phyloP scores from a whole-genome alignment of 768 basidiomycete species.

The Suillus subaureus region DNA sequence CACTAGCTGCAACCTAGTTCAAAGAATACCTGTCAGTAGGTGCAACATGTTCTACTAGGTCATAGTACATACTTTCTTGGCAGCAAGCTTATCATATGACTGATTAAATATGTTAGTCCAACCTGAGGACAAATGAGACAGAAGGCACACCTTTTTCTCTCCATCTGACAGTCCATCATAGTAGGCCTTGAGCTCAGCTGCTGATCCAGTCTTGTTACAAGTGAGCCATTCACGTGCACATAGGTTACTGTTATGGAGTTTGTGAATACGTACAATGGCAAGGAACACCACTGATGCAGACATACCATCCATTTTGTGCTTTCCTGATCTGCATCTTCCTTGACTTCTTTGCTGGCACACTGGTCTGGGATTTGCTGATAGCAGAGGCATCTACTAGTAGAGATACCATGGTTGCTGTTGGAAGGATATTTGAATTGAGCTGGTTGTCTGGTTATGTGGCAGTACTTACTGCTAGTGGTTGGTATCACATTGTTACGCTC shows the following conservation, averaged over 20 bases:
- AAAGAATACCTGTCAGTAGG: too few species aligned
- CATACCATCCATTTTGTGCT: neutral
- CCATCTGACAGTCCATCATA: neutral
- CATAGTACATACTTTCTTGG: too few species aligned
- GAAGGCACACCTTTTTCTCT: neutral
- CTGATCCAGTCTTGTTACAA: neutral
- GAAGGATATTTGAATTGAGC: neutral
- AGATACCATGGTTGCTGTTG: neutral
- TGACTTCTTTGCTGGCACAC: neutral
- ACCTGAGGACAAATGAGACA: neutral
- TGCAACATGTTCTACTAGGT: too few species aligned
- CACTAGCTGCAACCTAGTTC: too few species aligned
- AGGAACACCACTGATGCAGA: neutral
- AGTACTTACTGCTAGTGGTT: neutral
- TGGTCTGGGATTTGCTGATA: neutral
- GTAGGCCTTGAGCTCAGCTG: neutral
- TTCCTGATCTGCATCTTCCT: slow-evolving; percentile 1
- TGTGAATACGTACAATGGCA: neutral
- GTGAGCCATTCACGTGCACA: neutral
- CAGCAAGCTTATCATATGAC: too few species aligned
- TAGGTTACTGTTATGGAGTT: neutral
- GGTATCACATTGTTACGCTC: too few species aligned
- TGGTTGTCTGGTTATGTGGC: neutral
- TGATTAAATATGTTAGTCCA: neutral
- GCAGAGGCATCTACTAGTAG: neutral